Base-by-base conservation (phyloP, 2,329 filamentous ascomycete genomes). In the Paecilomyces formosus region DNA sequence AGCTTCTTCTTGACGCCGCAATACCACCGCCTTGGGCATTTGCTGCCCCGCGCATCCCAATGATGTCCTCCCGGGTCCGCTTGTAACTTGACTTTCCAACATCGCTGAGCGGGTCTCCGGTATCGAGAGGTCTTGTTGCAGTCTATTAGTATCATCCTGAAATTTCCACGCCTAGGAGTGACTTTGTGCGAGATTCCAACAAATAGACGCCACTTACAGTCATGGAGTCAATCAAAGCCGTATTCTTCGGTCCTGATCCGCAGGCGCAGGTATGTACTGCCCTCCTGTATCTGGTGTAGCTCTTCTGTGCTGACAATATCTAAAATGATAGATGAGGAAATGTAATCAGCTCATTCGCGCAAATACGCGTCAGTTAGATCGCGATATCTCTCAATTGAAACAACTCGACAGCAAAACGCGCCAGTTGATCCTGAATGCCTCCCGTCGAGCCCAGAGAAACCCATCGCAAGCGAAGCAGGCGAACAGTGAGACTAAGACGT, bases 341-440 rank as follows among this genome's bases (percentile, higher is more conserved):
- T 97, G 93, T 77, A 96, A 97, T 75, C 81, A 85, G 61, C 85
- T 97, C 62, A 88, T 99, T 68, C 90, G 93, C 61, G 80, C 86
- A 72, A 97, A 97, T 76, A 88, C 91, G 62, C 92, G 94, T 70
- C 93, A 96, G 72, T 85, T 99, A 68, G 94, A 99, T 74, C 92
- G 94, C 71, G 92, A 97, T 76, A 93, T 99, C 72, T 77, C 82
- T 57, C 81, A 86, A 64, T 84, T 94, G 64, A 92, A 90, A 74
- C 79, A 84, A 58, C 87, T 90, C 64, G 93, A 99, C 74, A 77
- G 78, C 70, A 95, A 94, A 76, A 92, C 92, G 62, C 92, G 91
- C 70, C 88, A 84, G 73, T 85, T 90, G 65, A 97, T 97, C 74
- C 73, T 95, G 57, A 85, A 87, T 68, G 90, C 93, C 67, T 90